Conservation (phyloP, 768 basidiomycete species). For the Hortiboletus flavorubellus region DNA sequence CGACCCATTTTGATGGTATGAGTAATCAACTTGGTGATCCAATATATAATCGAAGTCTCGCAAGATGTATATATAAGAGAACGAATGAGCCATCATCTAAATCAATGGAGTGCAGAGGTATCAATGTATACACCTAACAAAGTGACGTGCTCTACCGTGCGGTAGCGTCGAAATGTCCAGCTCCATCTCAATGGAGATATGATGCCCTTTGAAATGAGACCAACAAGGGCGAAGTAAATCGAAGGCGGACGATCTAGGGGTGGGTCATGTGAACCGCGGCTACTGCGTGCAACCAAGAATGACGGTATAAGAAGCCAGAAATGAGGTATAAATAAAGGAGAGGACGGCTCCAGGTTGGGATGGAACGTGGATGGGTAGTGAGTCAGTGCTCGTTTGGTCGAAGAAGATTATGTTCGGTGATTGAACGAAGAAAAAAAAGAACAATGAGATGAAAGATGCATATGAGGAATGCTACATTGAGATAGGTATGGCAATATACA, state of each 20-base stretch:
- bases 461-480: slow-evolving; percentile 29
- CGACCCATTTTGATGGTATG: background rate
- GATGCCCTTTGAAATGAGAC: slow-evolving; percentile 4
- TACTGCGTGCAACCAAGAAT: background rate
- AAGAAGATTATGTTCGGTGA: background rate
- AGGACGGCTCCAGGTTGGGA: slow-evolving; percentile 11
- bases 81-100: background rate
- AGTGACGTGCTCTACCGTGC: slow-evolving; percentile 1
- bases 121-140: background rate
- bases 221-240: slow-evolving; percentile 1
- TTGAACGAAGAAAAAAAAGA: slow-evolving; percentile 1
- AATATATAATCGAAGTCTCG: background rate
- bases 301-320: background rate
- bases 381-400: background rate
- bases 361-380: slow-evolving; percentile 2
- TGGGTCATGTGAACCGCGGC: background rate
- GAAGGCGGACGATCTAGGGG: slow-evolving; percentile 7
- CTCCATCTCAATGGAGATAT: slow-evolving; percentile 21
- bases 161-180: slow-evolving; percentile 14
- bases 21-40: background rate
- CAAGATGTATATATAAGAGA: background rate
- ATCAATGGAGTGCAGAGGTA: background rate
- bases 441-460: slow-evolving; percentile 21
- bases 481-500: slow-evolving; percentile 31
- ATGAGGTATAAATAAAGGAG: slow-evolving; percentile 11